Evolutionary conservation across 202 grass and related monocot species (phyloP).

Genomic region (Panicum hallii): DNA sequence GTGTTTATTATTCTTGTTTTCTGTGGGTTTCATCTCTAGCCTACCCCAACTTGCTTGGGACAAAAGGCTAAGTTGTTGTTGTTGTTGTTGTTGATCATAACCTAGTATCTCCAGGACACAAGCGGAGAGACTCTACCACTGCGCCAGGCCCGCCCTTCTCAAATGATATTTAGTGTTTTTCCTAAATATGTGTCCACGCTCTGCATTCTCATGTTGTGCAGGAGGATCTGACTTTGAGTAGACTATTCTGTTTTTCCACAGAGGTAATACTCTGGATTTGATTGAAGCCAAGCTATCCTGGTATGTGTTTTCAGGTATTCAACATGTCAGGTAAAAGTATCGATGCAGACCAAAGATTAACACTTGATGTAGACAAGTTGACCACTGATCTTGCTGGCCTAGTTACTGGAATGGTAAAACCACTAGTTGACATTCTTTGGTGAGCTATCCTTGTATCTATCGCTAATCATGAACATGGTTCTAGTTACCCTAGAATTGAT

Average conservation of each 20-base stretch:
- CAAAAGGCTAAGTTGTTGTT: too few species aligned
- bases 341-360: constrained; percentile 96
- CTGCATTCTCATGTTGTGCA: not conserved
- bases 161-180: constrained; percentile 18
- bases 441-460: constrained; percentile 52
- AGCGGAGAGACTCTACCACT: not conserved
- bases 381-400: constrained; percentile 90
- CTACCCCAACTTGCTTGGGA: too few species aligned
- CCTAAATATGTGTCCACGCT: not conserved
- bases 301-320: constrained; percentile 75
- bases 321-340: constrained; percentile 84
- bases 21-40: too few species aligned
- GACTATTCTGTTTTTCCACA: too few species aligned
- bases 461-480: constrained; percentile 28
- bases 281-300: not conserved
- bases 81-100: not conserved
- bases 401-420: constrained; percentile 99
- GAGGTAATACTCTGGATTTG: too few species aligned
- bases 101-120: not conserved
- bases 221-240: too few species aligned
- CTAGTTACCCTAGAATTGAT: constrained; percentile 19
- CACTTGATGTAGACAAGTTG: constrained; percentile 96
- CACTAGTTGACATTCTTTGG: constrained; percentile 97
- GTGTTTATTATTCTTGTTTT: too few species aligned
- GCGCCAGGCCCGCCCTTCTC: not conserved